Evolutionary conservation across 371 early-diverging fungal species (phyloP).

Genomic region (Haplosporangium sp.): DNA sequence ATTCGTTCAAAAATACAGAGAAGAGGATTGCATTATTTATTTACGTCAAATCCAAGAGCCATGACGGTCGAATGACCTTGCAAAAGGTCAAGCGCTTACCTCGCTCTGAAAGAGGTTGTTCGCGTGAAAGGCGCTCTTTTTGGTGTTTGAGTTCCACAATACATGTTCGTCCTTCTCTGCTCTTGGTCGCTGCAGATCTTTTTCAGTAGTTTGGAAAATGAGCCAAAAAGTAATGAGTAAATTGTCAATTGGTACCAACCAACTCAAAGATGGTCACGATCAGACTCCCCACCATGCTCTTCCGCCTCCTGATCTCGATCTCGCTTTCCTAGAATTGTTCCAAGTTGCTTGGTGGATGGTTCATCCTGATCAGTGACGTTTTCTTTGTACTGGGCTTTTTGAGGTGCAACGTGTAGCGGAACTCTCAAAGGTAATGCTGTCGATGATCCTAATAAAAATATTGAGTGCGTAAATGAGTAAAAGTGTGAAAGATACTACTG

Average conservation of each 20-base stretch:
- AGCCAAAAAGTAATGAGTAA: conserved; percentile 8
- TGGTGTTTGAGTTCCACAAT: not conserved
- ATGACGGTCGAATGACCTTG: conserved; percentile 2
- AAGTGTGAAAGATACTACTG: too few relatives aligned
- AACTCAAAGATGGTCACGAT: conserved; percentile 7
- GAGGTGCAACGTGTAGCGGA: too few relatives aligned
- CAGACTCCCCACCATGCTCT: conserved; percentile 7
- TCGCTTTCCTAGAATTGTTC: conserved; percentile 14
- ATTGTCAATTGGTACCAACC: conserved; percentile 4
- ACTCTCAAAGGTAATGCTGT: too few relatives aligned
- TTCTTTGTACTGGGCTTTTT: too few relatives aligned
- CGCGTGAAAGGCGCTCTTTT: conserved; percentile 3
- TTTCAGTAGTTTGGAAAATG: conserved; percentile 5
- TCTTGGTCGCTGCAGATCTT: conserved; percentile 4
- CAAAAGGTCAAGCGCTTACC: conserved; percentile 10
- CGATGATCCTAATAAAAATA: too few relatives aligned
- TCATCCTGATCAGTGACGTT: too few relatives aligned
- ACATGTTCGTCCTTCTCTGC: conserved; percentile 2
- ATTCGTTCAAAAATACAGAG: conserved; percentile 2
- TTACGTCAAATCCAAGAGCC: conserved; percentile 4
- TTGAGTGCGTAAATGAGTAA: too few relatives aligned
- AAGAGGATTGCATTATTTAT: conserved; percentile 1
- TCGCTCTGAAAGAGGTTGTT: not conserved
- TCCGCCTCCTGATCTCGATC: conserved; percentile 9
- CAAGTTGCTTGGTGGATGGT: conserved; percentile 1